phyloP scores from a whole-genome alignment of 2,329 filamentous ascomycete genomes.

The Penicillium sumatraense region DNA sequence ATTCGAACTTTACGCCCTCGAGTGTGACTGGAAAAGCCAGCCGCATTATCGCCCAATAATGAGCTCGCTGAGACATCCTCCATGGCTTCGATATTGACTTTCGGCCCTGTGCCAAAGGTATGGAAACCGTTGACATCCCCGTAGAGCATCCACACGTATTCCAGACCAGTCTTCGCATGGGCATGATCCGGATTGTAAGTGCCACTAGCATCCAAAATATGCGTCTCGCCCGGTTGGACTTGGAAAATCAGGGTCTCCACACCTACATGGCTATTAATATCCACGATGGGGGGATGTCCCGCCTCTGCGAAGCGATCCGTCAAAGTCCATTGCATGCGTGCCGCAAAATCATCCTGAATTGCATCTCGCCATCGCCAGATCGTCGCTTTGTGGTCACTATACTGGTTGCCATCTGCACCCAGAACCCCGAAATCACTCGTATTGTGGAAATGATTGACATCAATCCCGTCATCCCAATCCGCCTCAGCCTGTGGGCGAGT shows the following conservation, averaged over 20 bases:
- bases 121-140: slow-evolving; percentile 1
- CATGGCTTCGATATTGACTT: not conserved
- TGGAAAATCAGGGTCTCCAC: not conserved
- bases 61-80: not conserved
- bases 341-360: slow-evolving; percentile 57
- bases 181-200: not conserved
- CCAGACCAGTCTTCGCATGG: not conserved
- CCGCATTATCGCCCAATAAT: not conserved
- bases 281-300: slow-evolving; percentile 18
- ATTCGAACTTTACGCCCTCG: not conserved
- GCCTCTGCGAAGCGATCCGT: slow-evolving; percentile 9
- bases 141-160: slow-evolving; percentile 1
- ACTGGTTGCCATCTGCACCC: slow-evolving; percentile 36
- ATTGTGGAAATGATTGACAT: slow-evolving; percentile 35
- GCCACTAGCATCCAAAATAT: not conserved
- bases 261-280: not conserved
- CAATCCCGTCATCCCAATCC: slow-evolving; percentile 4
- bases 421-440: slow-evolving; percentile 36
- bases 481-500: slow-evolving; percentile 11
- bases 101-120: not conserved
- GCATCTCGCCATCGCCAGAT: slow-evolving; percentile 58
- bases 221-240: not conserved
- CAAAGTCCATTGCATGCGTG: slow-evolving; percentile 52
- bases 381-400: slow-evolving; percentile 50
- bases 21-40: not conserved